Evolutionary conservation across 257 asterid genomes (phyloP), one percentile per base, ranked within the genome.

Genomic region (Thymus mandschuricus): DNA sequence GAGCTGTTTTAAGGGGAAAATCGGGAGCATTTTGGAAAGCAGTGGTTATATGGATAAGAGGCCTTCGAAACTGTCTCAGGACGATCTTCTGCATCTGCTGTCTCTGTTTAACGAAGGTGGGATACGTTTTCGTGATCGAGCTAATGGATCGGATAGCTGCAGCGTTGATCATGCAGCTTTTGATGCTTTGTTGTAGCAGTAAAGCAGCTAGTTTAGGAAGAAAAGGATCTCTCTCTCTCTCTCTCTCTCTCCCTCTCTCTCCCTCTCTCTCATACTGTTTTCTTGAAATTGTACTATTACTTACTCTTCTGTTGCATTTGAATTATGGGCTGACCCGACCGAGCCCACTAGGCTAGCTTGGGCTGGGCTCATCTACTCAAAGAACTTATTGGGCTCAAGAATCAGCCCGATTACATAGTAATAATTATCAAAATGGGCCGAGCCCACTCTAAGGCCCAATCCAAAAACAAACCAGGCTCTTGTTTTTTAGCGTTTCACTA

Each of bases 41-140:
- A 61, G 88, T 74, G 89, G 87, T 29, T 92, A 80, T 78, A 79
- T 60, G 80, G 88, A 91, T 45, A 92, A 88, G 86, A 92, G 99
- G 75, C 95, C 99, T 43, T 72, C 92, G n/a, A 95, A 95, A 77
- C 75, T 92, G 73, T 78, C 91, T 0, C 83, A 86, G 1, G 82
- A 83, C 50, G 97, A 89, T 67, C 80, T 90, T 73, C 66, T 87
- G 55, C 74, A 74, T 66, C 69, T 88, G 85, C 76, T 88, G 71
- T 82, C 81, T 67, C 59, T 84, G 61, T 74, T 93, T 44, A 93
- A 93, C 79, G 87, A 78, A 76, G 85, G 84, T 68, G 96, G 96
- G 68, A 66, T 92, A n/a, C 73, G 72, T 64, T 92, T 92, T 77
- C 88, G 74, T 64, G 85, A 83, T 81, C 85, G 69, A 70, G 71